Evolutionary conservation across 2,329 filamentous ascomycete species (phyloP), one percentile per base, ranked within the genome.

Genomic region (Camillea tinctor): DNA sequence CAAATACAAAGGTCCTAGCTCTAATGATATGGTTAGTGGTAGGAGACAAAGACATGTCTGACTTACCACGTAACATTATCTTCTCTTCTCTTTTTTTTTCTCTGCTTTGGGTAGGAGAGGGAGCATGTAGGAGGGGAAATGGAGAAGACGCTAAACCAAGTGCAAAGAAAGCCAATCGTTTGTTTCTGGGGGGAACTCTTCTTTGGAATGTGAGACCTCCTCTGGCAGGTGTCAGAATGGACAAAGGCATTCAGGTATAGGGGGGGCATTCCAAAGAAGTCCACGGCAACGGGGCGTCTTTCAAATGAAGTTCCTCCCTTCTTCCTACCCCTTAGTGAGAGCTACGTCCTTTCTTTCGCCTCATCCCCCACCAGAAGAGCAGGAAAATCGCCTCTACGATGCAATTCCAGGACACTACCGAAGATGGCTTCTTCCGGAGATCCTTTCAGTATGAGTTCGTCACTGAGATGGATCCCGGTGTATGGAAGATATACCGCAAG

Each of bases 401-500:
- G 62, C 50, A 36, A 36, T 66, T 65, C 57, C 48, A 49, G 49
- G 48, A 55, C 9, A 57, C 56, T 20, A 69, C 64, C 26, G 15
- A 6, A 15, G 50, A 55, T 30, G 54, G 61, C 8, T 55, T 59
- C 53, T 26, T 58, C 20, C 36, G 52, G 2, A 59, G 53, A 17
- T 54, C 40, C 22, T 21, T 63, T 11, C 54, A 64, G 21, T 74
- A 73, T 62, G 71, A 74, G 17, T 69, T 74, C 56, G 53, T 65
- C 44, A 62, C 63, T 13, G 68, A 74, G 60, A 21, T 70, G 17
- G 50, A 61, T 15, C 69, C 70, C 9, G 60, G 63, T 2, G 59
- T 72, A 54, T 74, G 70, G 70, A 72, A 67, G 56, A 57, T 73
- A 56, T 61, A 57, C 23, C 67, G 66, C 54, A 71, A 68, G 56